Evolutionary conservation across 2,329 filamentous ascomycete genomes (phyloP).

Genomic region (Fusarium floridanum): DNA sequence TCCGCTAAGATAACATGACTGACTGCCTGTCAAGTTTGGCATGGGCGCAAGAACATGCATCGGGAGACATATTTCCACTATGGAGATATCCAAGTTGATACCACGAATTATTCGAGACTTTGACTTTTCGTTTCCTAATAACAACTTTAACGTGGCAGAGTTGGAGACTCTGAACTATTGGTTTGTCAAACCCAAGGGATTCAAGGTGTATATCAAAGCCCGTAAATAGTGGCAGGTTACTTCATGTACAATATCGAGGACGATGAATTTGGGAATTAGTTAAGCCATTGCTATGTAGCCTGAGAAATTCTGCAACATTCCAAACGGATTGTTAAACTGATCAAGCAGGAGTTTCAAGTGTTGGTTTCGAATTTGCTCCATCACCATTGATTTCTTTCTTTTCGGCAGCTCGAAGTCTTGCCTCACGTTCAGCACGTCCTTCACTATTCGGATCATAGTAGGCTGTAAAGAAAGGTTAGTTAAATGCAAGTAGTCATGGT

Average conservation of each 20-base stretch:
- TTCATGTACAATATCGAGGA: not conserved
- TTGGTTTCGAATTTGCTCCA: not conserved
- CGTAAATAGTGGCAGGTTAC: not conserved
- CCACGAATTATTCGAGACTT: not conserved
- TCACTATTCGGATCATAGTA: slow-evolving; percentile 24
- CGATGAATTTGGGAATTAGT: not conserved
- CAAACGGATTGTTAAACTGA: no score
- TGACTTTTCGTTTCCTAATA: not conserved
- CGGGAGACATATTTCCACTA: not conserved
- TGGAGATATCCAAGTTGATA: not conserved
- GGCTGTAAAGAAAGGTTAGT: not conserved
- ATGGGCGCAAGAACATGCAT: not conserved
- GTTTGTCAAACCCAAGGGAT: slow-evolving; percentile 1
- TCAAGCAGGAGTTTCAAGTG: slow-evolving; percentile 2
- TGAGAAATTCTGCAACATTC: not conserved
- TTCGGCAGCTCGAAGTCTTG: not conserved
- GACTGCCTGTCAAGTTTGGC: not conserved
- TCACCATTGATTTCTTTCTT: not conserved
- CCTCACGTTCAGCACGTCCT: slow-evolving; percentile 20
- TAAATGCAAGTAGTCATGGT: not conserved
- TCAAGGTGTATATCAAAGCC: slow-evolving; percentile 6
- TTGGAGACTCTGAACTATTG: not conserved
- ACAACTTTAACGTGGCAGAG: not conserved
- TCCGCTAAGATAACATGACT: not conserved
- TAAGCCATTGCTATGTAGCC: not conserved